Evolutionary conservation across 1,284 basidiomycete genomes (phyloP).

Genomic region (Trametes polyzona): DNA sequence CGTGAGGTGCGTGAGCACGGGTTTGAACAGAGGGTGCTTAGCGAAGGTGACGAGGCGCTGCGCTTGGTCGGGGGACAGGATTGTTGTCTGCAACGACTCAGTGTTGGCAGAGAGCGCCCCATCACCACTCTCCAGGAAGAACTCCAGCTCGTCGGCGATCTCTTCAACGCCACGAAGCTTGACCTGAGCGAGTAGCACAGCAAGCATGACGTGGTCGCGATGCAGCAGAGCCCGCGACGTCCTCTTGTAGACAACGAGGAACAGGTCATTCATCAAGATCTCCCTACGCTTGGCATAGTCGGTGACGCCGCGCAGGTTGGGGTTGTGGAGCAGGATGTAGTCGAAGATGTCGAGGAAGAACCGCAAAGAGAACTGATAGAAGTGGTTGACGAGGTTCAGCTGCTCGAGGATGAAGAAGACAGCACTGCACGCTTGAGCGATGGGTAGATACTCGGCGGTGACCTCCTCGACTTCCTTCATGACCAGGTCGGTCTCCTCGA

Average conservation of each 20-base stretch:
- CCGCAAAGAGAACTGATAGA: slow-evolving; percentile 97
- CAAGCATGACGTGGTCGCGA: slow-evolving; percentile 90
- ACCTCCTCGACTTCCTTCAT: slow-evolving; percentile 98
- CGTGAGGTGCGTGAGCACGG: slow-evolving; percentile 70
- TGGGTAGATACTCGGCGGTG: slow-evolving; percentile 91
- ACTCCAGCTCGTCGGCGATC: slow-evolving; percentile 86
- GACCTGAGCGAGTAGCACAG: slow-evolving; percentile 89
- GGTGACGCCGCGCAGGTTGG: slow-evolving; percentile 79
- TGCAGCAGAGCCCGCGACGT: slow-evolving; percentile 93
- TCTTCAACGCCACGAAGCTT: slow-evolving; percentile 83
- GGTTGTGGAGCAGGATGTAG: slow-evolving; percentile 90
- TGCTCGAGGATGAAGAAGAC: slow-evolving; percentile 98
- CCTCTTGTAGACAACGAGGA: slow-evolving; percentile 88
- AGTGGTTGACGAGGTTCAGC: slow-evolving; percentile 92
- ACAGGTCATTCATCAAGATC: slow-evolving; percentile 90
- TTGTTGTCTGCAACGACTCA: slow-evolving; percentile 45
- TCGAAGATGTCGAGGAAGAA: slow-evolving; percentile 99
- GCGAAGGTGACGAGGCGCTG: slow-evolving; percentile 70
- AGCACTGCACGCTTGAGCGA: slow-evolving; percentile 96
- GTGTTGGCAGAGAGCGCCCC: slow-evolving; percentile 49
- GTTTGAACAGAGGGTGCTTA: slow-evolving; percentile 76
- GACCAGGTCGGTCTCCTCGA: slow-evolving; percentile 95
- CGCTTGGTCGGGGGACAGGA: slow-evolving; percentile 70
- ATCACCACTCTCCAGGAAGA: slow-evolving; percentile 88
- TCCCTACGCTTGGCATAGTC: slow-evolving; percentile 79